Evolutionary conservation across 768 basidiomycete species (phyloP).

Genomic region (Podaxis sp.): DNA sequence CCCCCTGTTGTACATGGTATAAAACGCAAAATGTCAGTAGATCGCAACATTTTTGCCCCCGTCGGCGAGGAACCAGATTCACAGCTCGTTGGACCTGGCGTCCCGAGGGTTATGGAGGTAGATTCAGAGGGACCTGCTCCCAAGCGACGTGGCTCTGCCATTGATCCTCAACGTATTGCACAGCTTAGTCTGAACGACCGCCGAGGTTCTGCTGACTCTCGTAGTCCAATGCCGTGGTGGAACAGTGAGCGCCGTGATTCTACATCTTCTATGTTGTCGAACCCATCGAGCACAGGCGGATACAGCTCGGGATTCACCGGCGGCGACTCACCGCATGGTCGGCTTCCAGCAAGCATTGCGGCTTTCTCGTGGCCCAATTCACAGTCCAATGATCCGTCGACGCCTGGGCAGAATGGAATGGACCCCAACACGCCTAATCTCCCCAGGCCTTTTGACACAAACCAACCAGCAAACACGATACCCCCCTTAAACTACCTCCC

Average conservation of each 20-base stretch:
- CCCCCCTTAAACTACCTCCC: constrained; percentile 54
- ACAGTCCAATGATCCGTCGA: constrained; percentile 25
- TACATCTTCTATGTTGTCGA: constrained; percentile 64
- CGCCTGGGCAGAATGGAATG: constrained; percentile 40
- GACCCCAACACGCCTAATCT: constrained; percentile 31
- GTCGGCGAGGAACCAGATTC: constrained; percentile 62
- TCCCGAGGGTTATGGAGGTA: constrained; percentile 53
- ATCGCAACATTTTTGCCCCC: constrained; percentile 47
- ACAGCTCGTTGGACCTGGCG: constrained; percentile 63
- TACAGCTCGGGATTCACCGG: constrained; percentile 55
- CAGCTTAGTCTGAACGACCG: constrained; percentile 76
- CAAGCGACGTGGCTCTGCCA: constrained; percentile 80
- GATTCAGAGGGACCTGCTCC: constrained; percentile 65
- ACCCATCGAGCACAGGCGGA: constrained; percentile 45
- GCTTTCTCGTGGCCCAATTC: constrained; percentile 70
- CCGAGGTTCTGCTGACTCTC: constrained; percentile 70
- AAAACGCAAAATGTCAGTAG: constrained; percentile 81
- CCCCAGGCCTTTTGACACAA: constrained; percentile 47
- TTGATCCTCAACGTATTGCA: constrained; percentile 73
- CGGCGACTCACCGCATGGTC: constrained; percentile 53
- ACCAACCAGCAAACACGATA: constrained; percentile 43
- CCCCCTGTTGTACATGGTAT: constrained; percentile 50
- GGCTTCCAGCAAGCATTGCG: constrained; percentile 57
- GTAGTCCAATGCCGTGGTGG: constrained; percentile 44
- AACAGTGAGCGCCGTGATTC: constrained; percentile 71